These are phyloP conservation scores for Polychaeton citri DNA, from an alignment of 2,329 filamentous ascomycete species.

Conservation along the genomic window DNA sequence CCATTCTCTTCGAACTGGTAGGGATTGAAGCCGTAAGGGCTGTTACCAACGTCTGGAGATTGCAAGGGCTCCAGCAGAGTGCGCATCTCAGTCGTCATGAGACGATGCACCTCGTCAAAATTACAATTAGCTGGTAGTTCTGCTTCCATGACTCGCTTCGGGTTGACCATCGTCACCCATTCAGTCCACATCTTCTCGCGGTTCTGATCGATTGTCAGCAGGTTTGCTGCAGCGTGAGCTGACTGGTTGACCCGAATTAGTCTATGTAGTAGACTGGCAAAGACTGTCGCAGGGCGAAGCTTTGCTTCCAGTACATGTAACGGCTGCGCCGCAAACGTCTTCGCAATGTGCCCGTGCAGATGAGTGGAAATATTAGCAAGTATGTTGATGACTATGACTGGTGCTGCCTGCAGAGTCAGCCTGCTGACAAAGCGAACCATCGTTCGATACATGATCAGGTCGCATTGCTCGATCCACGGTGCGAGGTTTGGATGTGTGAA, in stretches of 20 bases:
- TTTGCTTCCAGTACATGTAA: conserved; percentile 77
- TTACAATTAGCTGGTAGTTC: conserved; percentile 39
- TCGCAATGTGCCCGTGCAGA: conserved; percentile 67
- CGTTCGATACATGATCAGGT: conserved; percentile 90
- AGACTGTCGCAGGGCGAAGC: conserved; percentile 75
- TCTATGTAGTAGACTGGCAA: conserved; percentile 73
- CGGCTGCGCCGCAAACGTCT: conserved; percentile 75
- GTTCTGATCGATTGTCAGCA: conserved; percentile 78
- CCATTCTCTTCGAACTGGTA: conserved; percentile 26
- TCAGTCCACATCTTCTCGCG: conserved; percentile 93
- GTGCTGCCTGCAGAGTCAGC: conserved; percentile 83
- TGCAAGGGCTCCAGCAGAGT: conserved; percentile 56
- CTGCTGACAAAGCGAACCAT: conserved; percentile 87
- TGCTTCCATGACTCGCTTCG: conserved; percentile 43
- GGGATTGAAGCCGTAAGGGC: conserved; percentile 25
- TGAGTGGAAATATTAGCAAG: conserved; percentile 74
- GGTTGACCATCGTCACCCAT: conserved; percentile 55
- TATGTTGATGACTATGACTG: conserved; percentile 73
- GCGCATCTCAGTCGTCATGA: conserved; percentile 48
- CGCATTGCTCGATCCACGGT: conserved; percentile 89
- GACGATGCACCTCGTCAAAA: conserved; percentile 43
- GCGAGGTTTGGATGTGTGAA: conserved; percentile 70
- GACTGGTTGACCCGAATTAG: conserved; percentile 84
- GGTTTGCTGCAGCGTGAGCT: conserved; percentile 85
- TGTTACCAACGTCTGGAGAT: conserved; percentile 22